Base-by-base conservation (phyloP, 2,329 filamentous ascomycete genomes). In the Botryosphaeria dothidea region DNA sequence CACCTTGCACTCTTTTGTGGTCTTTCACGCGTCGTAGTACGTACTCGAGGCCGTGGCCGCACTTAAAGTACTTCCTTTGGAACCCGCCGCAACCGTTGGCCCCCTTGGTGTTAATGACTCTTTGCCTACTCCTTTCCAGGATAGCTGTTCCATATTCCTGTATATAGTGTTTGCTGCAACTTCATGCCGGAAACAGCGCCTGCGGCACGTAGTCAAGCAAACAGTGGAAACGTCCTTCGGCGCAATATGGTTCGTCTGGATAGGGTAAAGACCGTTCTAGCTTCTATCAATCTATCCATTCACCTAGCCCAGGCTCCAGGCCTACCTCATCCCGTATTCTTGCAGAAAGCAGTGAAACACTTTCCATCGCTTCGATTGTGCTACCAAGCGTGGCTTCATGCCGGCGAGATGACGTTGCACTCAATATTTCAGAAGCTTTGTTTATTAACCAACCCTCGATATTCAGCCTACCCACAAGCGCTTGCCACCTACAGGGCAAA, bases 401-500 rank as follows among this genome's bases (percentile, higher is more conserved):
- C 21, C 6, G 15, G 56, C 38, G 15, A 34, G 8, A 19, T n/a
- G 5, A 23, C 34, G 56, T 17, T 46, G 19, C 41, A 45, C 11
- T 45, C 6, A 19, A 13, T 17, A 31, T 46, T 23, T 23, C 6
- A 45, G 25, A 45, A 45, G 54, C 38, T 23, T 58, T 23, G 41
- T 23, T 23, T 21, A 34, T 17, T 17, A 46, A 46, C 41, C n/a
- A 60, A 46, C 27, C 41, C 36, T 45, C 15, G 41, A 46, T 46
- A 41, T 60, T 60, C 23, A 60, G 56, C 41, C 56, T 46, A 46
- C 46, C 27, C n/a, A 34, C 46, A 29, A 31, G 56, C 27, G 56
- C 38, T 60, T 46, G 34, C 41, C 25, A 45, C 25, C 56, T 25
- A 46, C 4, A 46, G 25, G 25, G 56, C 38, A 46, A 46, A 34